These are phyloP conservation scores for Dicorynia guianensis DNA, from an alignment of 306 rosid genomes.

Conservation along the genomic window DNA sequence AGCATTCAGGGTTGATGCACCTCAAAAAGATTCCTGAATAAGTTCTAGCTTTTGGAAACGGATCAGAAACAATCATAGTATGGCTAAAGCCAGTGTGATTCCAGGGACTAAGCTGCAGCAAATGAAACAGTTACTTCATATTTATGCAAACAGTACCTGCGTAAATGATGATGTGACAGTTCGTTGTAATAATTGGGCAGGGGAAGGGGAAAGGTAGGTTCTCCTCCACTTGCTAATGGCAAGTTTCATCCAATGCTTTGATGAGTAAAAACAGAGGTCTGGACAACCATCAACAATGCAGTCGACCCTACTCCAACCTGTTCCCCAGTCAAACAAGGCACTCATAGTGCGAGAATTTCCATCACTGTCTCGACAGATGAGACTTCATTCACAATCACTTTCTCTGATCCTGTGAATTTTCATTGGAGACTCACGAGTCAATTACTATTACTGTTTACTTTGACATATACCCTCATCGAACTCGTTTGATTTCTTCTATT, in stretches of 20 bases:
- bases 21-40: conserved; percentile 22
- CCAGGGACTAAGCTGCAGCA: neutral
- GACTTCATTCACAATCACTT: neutral
- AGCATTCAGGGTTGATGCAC: conserved; percentile 5
- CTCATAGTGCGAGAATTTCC: neutral
- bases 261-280: neutral
- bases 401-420: neutral
- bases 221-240: conserved; percentile 36
- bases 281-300: conserved; percentile 16
- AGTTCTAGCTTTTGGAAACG: conserved; percentile 27
- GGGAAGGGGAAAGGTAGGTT: conserved; percentile 25
- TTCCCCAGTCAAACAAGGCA: conserved; percentile 37
- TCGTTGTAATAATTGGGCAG: conserved; percentile 39
- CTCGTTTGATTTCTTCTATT: no score
- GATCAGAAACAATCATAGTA: conserved; percentile 40
- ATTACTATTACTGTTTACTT: neutral
- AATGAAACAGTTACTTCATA: neutral
- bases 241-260: conserved; percentile 38
- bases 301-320: conserved; percentile 24
- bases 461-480: no score
- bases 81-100: conserved; percentile 30
- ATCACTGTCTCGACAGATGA: conserved; percentile 18
- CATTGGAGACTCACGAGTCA: neutral
- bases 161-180: conserved; percentile 37
- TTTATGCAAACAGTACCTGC: conserved; percentile 4